Evolutionary conservation across 2,329 filamentous ascomycete genomes (phyloP).

Genomic region (Plectosphaerella cucumerina): DNA sequence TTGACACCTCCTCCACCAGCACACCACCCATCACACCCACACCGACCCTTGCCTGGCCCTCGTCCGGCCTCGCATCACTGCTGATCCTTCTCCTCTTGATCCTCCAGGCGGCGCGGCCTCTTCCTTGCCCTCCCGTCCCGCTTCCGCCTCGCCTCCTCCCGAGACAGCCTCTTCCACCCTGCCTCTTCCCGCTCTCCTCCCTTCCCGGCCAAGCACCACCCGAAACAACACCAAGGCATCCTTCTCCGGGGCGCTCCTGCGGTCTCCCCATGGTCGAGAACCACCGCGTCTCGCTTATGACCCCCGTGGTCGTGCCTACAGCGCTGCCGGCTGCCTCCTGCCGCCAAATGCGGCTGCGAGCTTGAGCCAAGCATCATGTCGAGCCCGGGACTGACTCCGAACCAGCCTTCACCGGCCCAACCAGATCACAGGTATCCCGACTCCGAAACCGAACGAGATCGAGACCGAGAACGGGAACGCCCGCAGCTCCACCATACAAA

Average conservation of each 20-base stretch:
- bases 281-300: background rate
- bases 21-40: background rate
- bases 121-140: background rate
- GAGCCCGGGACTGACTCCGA: constrained; percentile 27
- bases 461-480: constrained; percentile 11
- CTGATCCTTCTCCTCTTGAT: background rate
- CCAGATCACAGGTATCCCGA: constrained; percentile 36
- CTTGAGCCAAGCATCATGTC: constrained; percentile 6
- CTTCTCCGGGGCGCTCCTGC: background rate
- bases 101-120: background rate
- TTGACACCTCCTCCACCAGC: background rate
- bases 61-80: background rate
- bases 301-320: background rate
- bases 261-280: background rate
- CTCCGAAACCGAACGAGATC: constrained; percentile 36
- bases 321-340: background rate
- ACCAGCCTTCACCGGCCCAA: constrained; percentile 18
- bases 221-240: background rate
- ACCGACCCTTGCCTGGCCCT: background rate
- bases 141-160: background rate
- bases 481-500: constrained; percentile 17
- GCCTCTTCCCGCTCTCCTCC: too few relatives aligned
- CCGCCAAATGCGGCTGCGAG: background rate
- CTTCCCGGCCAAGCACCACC: background rate
- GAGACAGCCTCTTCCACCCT: background rate